Evolutionary conservation across 768 basidiomycete genomes (phyloP), one percentile per base, ranked within the genome.

Genomic region (Gautieria morchelliformis): DNA sequence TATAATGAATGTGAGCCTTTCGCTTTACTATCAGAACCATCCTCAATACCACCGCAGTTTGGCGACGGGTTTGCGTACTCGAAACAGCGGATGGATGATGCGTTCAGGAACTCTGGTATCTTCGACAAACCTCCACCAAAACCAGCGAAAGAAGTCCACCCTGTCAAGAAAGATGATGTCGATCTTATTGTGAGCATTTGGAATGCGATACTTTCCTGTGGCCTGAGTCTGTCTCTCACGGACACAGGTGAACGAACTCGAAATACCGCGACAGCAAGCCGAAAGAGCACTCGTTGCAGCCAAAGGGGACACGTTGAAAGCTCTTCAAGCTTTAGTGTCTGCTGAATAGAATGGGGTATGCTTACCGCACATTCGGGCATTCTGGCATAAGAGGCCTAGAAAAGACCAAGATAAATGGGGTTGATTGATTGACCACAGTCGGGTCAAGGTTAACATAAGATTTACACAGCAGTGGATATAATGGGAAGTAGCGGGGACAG

Each of bases 11-110:
- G 85, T 85, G 67, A 53, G 81, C 69, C 15, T 14, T 27, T 44
- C 41, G 19, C 33, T 35, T 40, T 39, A 22, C 45, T 20, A 48
- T 32, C 30, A 20, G 35, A 48, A 40, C 39, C 22, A 30, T 35
- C 44, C 47, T 35, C 45, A 33, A 52, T 12, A 40, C 32, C 27
- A 42, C 9, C 27, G n/a, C 62, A 86, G 84, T 86, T 80, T 64
- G 70, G 68, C 19, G 85, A 87, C 64, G 85, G 85, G 7, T 78
- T 78, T 53, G 75, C 83, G 9, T 87, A 85, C 63, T 80, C 79
- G 24, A 87, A 86, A 66, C 72, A 75, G 52, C 82, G 80, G 65
- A 72, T 87, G 69, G 83, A 84, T 61, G 82, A 84, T 55, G 83
- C 81, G 8, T 82, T 80, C 63, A 74, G 76, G 17, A 58, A 73